Base-by-base conservation (phyloP, 371 early-diverging fungal species). In the Mucor velutinosus region DNA sequence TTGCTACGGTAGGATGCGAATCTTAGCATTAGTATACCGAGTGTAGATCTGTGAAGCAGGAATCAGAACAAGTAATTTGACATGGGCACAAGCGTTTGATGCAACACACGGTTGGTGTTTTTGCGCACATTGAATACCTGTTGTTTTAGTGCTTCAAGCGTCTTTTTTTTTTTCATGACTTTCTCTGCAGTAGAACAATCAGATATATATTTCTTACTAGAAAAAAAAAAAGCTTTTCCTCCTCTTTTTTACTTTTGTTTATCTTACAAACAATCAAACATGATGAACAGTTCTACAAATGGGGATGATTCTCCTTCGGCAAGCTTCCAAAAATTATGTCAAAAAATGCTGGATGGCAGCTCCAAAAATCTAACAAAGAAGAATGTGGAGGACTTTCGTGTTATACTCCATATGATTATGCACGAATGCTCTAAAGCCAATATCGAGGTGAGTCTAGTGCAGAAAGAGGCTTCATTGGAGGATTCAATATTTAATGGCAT, bases 341-440 rank as follows among this genome's bases (percentile, higher is more conserved):
- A 66, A 56, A 39, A 41, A 2, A 69, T 73, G 70, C 27, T 73
- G 17, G 67, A 66, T 60, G 71, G 67, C 11, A 58, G 23, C 23
- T 60, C 64, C 0, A 58, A 58, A 27, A 66, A 56, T 8, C 17
- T 71, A 30, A 67, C 58, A 12, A 75, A 62, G 47, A 58, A 70
- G 55, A 62, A 64, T 58, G 60, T 76, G 6, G 81, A 83, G 56
- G 73, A 81, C 43, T 76, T 84, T 64, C 75, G 75, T 56, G 60
- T 70, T 5, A 70, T 77, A 29, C 68, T 88, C 25, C 79, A 85
- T 51, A 69, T 77, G 76, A 76, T 87, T 41, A 85, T 88, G 81
- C 77, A 70, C 32, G 89, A 88, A 64, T 86, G 89, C 59, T 88
- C 89, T 8, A 82, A 82, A 64, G 82, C 82, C 0, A 86, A 88